These are phyloP conservation scores for Talaromyces ruber DNA, from an alignment of 495 filamentous ascomycete genomes.

Conservation along the genomic window DNA sequence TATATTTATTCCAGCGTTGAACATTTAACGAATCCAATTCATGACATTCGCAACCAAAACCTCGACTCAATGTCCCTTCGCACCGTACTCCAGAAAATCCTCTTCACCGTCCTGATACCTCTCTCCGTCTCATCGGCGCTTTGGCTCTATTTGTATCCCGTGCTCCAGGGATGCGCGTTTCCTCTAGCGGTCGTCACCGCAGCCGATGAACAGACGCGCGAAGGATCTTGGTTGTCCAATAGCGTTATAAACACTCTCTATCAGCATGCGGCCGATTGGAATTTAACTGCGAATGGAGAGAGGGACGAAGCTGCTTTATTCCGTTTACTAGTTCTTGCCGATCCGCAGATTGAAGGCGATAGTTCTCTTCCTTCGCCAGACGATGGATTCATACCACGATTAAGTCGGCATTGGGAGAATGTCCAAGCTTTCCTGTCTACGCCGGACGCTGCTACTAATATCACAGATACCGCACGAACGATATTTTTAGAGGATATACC, in stretches of 20 bases:
- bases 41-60: not conserved
- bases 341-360: constrained; percentile 94
- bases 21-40: not conserved
- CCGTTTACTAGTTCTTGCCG: constrained; percentile 80
- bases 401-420: constrained; percentile 42
- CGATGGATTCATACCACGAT: constrained; percentile 51
- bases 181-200: constrained; percentile 41
- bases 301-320: constrained; percentile 48
- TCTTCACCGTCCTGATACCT: constrained; percentile 55
- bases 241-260: constrained; percentile 39
- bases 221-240: constrained; percentile 8
- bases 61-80: constrained; percentile 42
- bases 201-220: not conserved
- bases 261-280: constrained; percentile 31
- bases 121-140: constrained; percentile 57
- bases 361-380: constrained; percentile 61
- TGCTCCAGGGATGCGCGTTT: constrained; percentile 76
- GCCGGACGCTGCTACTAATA: constrained; percentile 17
- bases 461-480: constrained; percentile 34
- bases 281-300: not conserved
- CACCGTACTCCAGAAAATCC: constrained; percentile 49
- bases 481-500: constrained; percentile 56
- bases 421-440: constrained; percentile 24
- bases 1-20: not conserved
- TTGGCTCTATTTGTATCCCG: constrained; percentile 84